Base-by-base conservation (phyloP, 306 rosid genomes). In the Dryas drummondii region DNA sequence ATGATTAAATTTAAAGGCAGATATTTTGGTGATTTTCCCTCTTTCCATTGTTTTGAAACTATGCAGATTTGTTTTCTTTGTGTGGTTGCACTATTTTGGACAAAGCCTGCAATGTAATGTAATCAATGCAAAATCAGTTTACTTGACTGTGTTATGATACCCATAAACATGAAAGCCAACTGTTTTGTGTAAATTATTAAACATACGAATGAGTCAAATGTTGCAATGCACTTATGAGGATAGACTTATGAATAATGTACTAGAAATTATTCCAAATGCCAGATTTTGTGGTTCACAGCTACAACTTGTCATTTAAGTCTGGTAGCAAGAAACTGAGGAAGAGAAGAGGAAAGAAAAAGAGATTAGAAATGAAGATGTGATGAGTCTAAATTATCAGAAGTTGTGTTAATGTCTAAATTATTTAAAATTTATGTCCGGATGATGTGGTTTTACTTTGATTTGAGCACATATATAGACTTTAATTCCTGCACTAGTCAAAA, bases 311-410 rank as follows among this genome's bases (percentile, higher is more conserved):
- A 16, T 40, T 16, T 13, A 42, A 63, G 49, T 63, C 19, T 41
- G 48, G 68, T 37, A 27, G 66, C 66, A 60, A 9, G 60, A 55
- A 52, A 55, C 60, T n/a, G 27, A n/a, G 32, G 17, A 55, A 55
- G 32, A 55, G 12, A 55, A 55, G 32, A 7, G 32, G 60, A 32
- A 32, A 32, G 37, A 1, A 1, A 32, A 32, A 32, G 37, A 53
- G 57, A 52, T 52, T 52, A 27, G 46, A 61, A 61, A 41, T 61
- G 66, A 61, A 61, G 19, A 6, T 61, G 66, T 32, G 45, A 61
- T 14, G 45, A 61, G 19, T 58, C 41, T 58, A 58, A 58, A 4
- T 0, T 58, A 58, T 58, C 40, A 4, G 40, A 26, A 58, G 42
- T 41, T 26, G 42, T 14, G n/a, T 42, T 61, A 3, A 32, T 32